Evolutionary conservation across 331 rosid species (phyloP).

Genomic region (Rosa hybrid): DNA sequence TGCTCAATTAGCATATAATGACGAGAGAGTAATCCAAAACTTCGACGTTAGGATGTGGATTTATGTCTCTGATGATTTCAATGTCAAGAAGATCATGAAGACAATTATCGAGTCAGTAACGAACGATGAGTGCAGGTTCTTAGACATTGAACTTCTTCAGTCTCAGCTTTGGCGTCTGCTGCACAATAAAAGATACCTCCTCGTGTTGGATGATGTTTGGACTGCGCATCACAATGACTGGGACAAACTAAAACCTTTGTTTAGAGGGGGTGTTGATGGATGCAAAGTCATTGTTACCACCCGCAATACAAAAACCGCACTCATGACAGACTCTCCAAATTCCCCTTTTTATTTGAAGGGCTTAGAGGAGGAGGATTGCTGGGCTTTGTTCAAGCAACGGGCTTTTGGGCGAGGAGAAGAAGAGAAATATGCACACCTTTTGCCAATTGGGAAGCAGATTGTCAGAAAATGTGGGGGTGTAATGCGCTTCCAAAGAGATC

Average conservation of each 20-base stretch:
- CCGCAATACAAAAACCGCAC: slow-evolving; percentile 22
- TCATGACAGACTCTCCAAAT: slow-evolving; percentile 10
- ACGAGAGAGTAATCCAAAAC: background rate
- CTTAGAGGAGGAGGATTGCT: slow-evolving; percentile 19
- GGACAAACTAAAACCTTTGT: slow-evolving; percentile 18
- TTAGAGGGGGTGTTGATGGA: slow-evolving; percentile 5
- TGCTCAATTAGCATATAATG: slow-evolving; percentile 27
- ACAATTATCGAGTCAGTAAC: slow-evolving; percentile 7
- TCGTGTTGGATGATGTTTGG: slow-evolving; percentile 41
- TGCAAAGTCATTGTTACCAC: slow-evolving; percentile 23
- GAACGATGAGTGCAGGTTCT: background rate
- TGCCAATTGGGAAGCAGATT: slow-evolving; percentile 30
- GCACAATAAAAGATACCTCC: slow-evolving; percentile 4
- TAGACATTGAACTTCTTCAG: slow-evolving; percentile 18
- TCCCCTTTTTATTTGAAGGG: slow-evolving; percentile 8
- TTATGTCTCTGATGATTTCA: slow-evolving; percentile 22
- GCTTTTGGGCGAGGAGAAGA: slow-evolving; percentile 16
- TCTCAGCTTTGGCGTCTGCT: slow-evolving; percentile 2
- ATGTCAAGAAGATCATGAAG: slow-evolving; percentile 8
- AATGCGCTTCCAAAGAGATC: slow-evolving; percentile 26
- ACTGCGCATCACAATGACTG: slow-evolving; percentile 30
- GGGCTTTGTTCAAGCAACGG: slow-evolving; percentile 28
- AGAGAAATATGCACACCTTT: background rate
- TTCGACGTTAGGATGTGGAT: slow-evolving; percentile 23
- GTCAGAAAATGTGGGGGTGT: slow-evolving; percentile 32